Evolutionary conservation across 192 early-diverging fungal genomes (phyloP), one percentile per base, ranked within the genome.

Genomic region (Backusella westeae): DNA sequence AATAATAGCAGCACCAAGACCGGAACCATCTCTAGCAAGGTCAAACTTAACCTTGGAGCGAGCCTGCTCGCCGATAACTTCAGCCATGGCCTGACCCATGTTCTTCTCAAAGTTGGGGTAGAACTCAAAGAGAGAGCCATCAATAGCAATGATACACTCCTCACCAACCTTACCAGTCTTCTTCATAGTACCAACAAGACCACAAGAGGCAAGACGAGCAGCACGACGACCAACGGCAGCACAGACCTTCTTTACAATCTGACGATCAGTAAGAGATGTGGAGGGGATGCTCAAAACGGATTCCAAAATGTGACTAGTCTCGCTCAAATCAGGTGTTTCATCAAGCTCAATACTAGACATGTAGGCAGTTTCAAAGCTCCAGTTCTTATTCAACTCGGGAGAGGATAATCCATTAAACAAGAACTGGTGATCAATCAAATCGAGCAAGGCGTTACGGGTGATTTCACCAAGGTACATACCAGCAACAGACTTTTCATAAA

Each of bases 381-480:
- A 91, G 41, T 89, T 90, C 63, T 88, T 90, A 80, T 93, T 90
- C 29, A 96, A 52, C 14, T 88, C 85, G 32, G 82, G 44, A 3
- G 90, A 90, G 66, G 85, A 88, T n/a, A 83, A 72, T 52, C 94
- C 94, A 65, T 82, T 70, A 78, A 97, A 97, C 32, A 98, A 81
- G 38, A 95, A 79, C 23, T 87, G 87, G 68, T 88, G 91, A 78
- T 94, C 92, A 29, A 96, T 89, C 49, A 99, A 84, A 67, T 95
- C 85, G 65, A 96, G 71, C n/a, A 96, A 67, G 69, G 93, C 87
- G 67, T 92, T 91, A 26, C 96, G 92, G 1, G 86, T 83, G 65
- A 99, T 90, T 73, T 98, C 96, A 75, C 97, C 97, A 34, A 99
- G 87, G 78, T 97, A 99, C 86, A 97, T 90, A 32, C 96, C 96